A percentile compares a stretch with the other conserved stretches of the same genome.
phyloP scores from a whole-genome alignment of 1,284 basidiomycete genomes.

The Ceratobasidium sp. region DNA sequence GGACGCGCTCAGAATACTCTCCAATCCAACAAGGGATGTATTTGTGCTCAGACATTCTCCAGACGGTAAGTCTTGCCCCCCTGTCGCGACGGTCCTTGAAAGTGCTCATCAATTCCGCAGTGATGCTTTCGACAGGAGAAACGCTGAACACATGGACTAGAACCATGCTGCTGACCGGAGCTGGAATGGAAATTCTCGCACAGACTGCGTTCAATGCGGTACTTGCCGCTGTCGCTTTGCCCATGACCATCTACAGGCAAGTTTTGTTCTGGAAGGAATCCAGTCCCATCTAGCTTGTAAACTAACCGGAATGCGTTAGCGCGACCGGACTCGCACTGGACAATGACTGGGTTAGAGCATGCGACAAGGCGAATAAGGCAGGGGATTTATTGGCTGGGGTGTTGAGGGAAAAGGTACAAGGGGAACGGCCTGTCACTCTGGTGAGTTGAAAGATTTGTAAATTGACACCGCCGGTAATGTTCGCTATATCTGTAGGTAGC shows the following conservation, averaged over 20 bases:
- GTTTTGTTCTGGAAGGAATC: not conserved
- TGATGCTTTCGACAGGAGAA: conserved; percentile 59
- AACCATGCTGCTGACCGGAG: conserved; percentile 55
- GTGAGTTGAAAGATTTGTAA: conserved; percentile 49
- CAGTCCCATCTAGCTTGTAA: not conserved
- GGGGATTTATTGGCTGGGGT: conserved; percentile 65
- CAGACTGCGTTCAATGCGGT: conserved; percentile 63
- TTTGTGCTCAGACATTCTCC: conserved; percentile 48
- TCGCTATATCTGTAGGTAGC: conserved; percentile 56
- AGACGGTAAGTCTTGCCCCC: conserved; percentile 54
- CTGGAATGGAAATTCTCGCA: conserved; percentile 62
- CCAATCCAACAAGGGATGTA: conserved; percentile 46
- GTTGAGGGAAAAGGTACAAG: conserved; percentile 63
- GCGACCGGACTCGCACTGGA: conserved; percentile 51
- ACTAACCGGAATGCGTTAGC: not conserved
- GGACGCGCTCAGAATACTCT: conserved; percentile 50
- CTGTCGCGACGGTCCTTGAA: too few relatives aligned
- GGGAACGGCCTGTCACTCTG: conserved; percentile 62
- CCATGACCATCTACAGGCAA: conserved; percentile 56
- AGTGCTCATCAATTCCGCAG: too few relatives aligned
- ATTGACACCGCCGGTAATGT: not conserved
- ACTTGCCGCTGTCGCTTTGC: conserved; percentile 63
- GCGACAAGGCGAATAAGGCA: conserved; percentile 61
- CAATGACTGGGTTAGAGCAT: conserved; percentile 57
- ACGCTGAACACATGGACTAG: conserved; percentile 57